phyloP scores from a whole-genome alignment of 345 rosid species.

The Durio zibethinus region DNA sequence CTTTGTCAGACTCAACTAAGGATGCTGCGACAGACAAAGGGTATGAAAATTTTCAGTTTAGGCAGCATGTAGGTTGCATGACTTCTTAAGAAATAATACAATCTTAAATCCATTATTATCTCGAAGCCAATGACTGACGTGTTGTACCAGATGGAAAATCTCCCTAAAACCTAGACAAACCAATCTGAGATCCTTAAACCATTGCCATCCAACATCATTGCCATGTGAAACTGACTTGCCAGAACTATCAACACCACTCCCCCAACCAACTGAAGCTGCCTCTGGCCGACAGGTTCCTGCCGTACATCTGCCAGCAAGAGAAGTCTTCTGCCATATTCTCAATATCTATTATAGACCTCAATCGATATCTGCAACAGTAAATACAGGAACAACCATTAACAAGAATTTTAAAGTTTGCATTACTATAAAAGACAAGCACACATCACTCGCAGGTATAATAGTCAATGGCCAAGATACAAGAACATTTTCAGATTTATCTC shows the following conservation, averaged over 20 bases:
- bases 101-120: background rate
- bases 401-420: background rate
- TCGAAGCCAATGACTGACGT: slow-evolving; percentile 39
- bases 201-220: slow-evolving; percentile 60
- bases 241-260: slow-evolving; percentile 48
- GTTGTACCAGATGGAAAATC: slow-evolving; percentile 52
- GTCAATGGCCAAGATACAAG: background rate
- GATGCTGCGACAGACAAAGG: slow-evolving; percentile 56
- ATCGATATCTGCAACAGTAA: slow-evolving; percentile 53
- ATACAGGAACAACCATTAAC: slow-evolving; percentile 13
- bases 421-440: background rate
- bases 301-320: slow-evolving; percentile 83
- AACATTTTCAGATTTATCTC: background rate
- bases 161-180: slow-evolving; percentile 79
- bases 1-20: slow-evolving; percentile 70
- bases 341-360: slow-evolving; percentile 87
- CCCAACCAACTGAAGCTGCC: slow-evolving; percentile 71
- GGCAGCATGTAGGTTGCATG: slow-evolving; percentile 1
- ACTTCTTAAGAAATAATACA: background rate
- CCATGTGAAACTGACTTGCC: slow-evolving; percentile 60
- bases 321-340: slow-evolving; percentile 66
- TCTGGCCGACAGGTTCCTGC: slow-evolving; percentile 49
- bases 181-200: slow-evolving; percentile 89
- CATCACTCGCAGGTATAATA: background rate
- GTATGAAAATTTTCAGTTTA: background rate